phyloP scores from a whole-genome alignment of 2,329 filamentous ascomycete species.

The Trichoderma sp. region DNA sequence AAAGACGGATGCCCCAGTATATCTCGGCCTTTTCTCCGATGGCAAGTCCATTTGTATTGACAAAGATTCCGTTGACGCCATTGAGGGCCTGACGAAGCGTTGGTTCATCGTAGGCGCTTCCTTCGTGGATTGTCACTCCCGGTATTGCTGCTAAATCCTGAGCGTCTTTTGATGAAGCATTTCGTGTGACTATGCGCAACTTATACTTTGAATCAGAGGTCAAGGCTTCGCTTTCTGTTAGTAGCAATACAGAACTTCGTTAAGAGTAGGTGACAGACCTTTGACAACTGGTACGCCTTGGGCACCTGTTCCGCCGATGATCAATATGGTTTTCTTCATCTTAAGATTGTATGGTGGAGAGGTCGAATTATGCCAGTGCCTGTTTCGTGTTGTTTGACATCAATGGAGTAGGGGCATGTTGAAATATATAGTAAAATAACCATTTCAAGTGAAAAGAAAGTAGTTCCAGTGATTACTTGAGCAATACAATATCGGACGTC shows the following conservation, averaged over 20 bases:
- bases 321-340: background rate
- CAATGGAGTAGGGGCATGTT: background rate
- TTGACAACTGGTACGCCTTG: background rate
- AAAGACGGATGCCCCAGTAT: slow-evolving; percentile 2
- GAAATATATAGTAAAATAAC: background rate
- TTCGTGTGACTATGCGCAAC: background rate
- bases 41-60: slow-evolving; percentile 3
- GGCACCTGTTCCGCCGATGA: background rate
- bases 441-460: too few relatives aligned
- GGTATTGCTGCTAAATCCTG: background rate
- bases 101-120: background rate
- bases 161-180: background rate
- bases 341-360: background rate
- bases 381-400: background rate
- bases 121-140: background rate
- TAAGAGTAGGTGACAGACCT: background rate
- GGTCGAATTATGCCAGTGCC: background rate
- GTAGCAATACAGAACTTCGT: background rate
- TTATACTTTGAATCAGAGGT: background rate
- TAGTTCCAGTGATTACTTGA: background rate
- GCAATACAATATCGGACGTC: background rate
- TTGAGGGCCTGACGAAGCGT: background rate
- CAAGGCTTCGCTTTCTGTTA: background rate
- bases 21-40: slow-evolving; percentile 10
- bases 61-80: background rate